Base-by-base conservation (phyloP, 2,329 filamentous ascomycete species). In the Helicocarpus griseus region DNA sequence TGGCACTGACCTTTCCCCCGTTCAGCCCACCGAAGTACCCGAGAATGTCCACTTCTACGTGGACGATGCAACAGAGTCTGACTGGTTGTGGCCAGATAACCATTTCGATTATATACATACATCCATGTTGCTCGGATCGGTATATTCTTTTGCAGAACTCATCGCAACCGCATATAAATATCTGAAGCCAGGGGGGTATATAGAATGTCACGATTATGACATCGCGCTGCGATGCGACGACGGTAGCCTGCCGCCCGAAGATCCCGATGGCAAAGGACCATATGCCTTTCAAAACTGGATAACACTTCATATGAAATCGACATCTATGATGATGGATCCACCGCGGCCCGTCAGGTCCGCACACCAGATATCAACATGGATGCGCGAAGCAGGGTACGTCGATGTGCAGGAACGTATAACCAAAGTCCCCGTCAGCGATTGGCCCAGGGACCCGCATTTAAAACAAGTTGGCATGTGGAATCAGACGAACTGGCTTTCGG, bases 1-100 rank as follows among this genome's bases (percentile, higher is more conserved):
- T 50, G 69, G 64, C 35, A 67, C 64, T 31, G 69, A 87, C 59
- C 72, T 87, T 5, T 85, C 82, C 0, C 81, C 83, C 1, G 82
- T 85, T 17, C 83, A 86, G 60, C 81, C 82, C 2, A 69, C 70
- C 5, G 72, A 77, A 46, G 82, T 87, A 0, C 85, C 86, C 0
- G 77, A 78, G 17, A 90, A 89, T 56, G 83, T 89, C 13, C 79
- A 81, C 55, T 90, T 89, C 57, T 80, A 81, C 53, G 77, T 89
- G 41, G 85, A 88, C 60, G 85, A 89, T 59, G 75, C 75, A 61
- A 74, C 76, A 2, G 79, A 81, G 59, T 70, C 75, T 1, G 77
- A 85, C 51, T 83, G 80, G 80, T 69, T 78, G 67, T 61, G 79
- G 67, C 68, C 73, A 5, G 59, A 68, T 0, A 58, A 72, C 51